phyloP scores from a whole-genome alignment of 257 asterid genomes.

The Capsicum rhomboideum region DNA sequence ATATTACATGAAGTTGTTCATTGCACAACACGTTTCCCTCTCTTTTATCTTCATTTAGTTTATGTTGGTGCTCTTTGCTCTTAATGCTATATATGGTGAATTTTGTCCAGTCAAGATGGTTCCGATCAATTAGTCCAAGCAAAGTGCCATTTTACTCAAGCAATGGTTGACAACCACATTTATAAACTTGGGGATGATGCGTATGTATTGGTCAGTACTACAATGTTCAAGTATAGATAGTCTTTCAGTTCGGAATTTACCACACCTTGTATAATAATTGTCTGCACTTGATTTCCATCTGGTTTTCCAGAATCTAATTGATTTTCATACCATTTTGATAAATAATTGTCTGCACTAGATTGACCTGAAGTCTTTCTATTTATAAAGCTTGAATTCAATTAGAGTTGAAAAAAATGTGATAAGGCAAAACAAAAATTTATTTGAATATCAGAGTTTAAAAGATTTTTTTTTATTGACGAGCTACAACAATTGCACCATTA shows the following conservation, averaged over 20 bases:
- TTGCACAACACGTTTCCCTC: neutral
- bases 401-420: no score
- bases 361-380: no score
- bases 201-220: slow-evolving; percentile 36
- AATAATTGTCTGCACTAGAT: no score
- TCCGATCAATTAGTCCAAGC: slow-evolving; percentile 33
- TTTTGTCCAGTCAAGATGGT: slow-evolving; percentile 5
- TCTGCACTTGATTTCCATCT: neutral
- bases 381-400: no score
- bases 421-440: no score
- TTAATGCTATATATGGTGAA: neutral
- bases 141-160: slow-evolving; percentile 32
- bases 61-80: neutral
- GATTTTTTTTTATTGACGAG: no score
- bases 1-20: neutral
- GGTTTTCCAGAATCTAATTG: neutral
- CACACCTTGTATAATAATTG: neutral
- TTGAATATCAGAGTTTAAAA: no score
- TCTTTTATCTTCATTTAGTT: neutral
- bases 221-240: neutral
- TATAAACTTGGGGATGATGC: slow-evolving; percentile 59
- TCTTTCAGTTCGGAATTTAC: neutral
- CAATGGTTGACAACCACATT: slow-evolving; percentile 41
- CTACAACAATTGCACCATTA: no score
- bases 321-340: neutral